Base-by-base conservation (phyloP, 768 basidiomycete species). In the Rhizopogon vinicolor region DNA sequence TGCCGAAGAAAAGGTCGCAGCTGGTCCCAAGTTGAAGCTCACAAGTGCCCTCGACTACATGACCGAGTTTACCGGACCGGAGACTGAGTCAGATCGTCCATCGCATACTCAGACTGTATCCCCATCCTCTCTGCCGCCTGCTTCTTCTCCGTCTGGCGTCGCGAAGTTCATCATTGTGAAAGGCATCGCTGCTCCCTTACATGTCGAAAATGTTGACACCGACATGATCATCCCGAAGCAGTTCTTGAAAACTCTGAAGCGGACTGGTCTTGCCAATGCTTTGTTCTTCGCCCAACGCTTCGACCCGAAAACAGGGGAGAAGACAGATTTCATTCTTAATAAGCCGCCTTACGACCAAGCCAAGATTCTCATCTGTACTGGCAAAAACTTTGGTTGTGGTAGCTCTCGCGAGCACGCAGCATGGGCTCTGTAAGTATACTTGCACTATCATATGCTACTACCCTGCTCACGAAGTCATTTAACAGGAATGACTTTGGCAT, bases 211-310 rank as follows among this genome's bases (percentile, higher is more conserved):
- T 62, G 85, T 94, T 59, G 93, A 96, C 72, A 96, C 93, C 44
- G 93, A 96, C 64, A 89, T 88, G 83, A 92, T 96, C 68, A 93
- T 95, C 65, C 93, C 93, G 3, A 93, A 94, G 64, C 92, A 93
- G 64, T 95, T 94, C 76, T 73, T 95, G 70, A 95, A 94, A 73
- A 95, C 93, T 0, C 73, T 96, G 63, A 91, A 93, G 70, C 82
- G 93, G 53, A 93, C 93, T 41, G 93, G 93, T 44, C 79, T 96
- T 44, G 89, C 90, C 7, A 75, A 86, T 53, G 91, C 89, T 18
- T 74, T 93, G 50, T 96, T 96, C 78, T 87, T 79, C 67, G 80
- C 87, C n/a, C 74, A 90, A 41, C 83, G 93, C 46, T 87, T 85
- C 65, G 83, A 93, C 64, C 82, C 85, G 5, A 78, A 85, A 61